Base-by-base conservation (phyloP, 1,284 basidiomycete genomes). In the Melanopsichium pennsylvanicum region DNA sequence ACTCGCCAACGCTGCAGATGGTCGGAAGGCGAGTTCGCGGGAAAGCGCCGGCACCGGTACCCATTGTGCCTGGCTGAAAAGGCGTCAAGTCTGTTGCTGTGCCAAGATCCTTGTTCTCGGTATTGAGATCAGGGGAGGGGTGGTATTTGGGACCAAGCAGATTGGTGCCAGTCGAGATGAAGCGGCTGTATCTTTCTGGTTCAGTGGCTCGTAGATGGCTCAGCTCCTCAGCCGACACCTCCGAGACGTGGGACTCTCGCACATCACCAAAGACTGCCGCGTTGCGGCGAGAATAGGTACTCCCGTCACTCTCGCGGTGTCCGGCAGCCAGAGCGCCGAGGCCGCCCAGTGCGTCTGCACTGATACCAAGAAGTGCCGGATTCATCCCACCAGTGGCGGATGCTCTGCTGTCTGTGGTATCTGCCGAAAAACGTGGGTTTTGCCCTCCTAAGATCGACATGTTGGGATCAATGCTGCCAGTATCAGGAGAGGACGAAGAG, bases 1-100 rank as follows among this genome's bases (percentile, higher is more conserved):
- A 69, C 38, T 75, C 72, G 34, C 71, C 56, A 8, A 75, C 72
- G 31, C 61, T 70, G 7, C 47, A 62, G 41, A 75, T 75, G 8
- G 72, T 73, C 1, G 72, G 52, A 25, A 75, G 57, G 1, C 72
- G 48, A 1, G 54, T 35, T 13, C 49, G 57, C 18, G 43, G 49
- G 23, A 26, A 33, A 15, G 39, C 43, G 4, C 36, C 25, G 5
- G 15, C 29, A 3, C 22, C 56, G 8, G 22, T 44, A 18, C 49
- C 46, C 21, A 40, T 18, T 1, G 44, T 44, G 2, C 39, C 57
- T 8, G 19, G 11, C n/a, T 16, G 35, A 9, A 33, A 35, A 19
- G 41, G n/a, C 22, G 34, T 11, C 3, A 23, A 32, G 2, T 32
- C 35, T 13, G 46, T 22, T 3, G 41, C 18, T 9, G 39, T n/a